Base-by-base conservation (phyloP, 1,139 yeast species). In the Lodderomyces beijingensis region DNA sequence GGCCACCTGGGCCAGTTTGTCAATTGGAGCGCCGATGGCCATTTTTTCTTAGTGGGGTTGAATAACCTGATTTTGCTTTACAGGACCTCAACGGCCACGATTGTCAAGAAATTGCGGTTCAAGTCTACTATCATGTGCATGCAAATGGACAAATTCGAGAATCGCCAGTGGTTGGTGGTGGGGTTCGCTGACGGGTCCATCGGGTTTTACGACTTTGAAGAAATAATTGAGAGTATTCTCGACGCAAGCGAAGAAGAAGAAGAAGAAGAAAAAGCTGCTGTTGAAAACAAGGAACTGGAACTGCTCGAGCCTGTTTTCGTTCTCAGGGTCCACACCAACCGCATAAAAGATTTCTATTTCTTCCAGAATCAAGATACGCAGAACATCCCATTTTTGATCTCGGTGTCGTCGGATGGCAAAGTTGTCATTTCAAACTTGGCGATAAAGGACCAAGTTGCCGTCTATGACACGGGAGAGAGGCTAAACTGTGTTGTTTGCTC, bases 341-440 rank as follows among this genome's bases (percentile, higher is more conserved):
- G 98, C 55, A 83, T 91, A 35, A 91, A 91, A 57, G 93, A 79
- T 43, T 65, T 89, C 44, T 63, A 77, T 10, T 65, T 78, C 36
- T 75, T 70, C 48, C 59, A 62, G 37, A 50, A 55, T 1, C 50
- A 48, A 1, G 69, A 62, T 33, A 54, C 66, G 3, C 42, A 48
- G 12, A 51, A 47, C 21, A 55, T 53, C 17, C 69, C 72, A 5
- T 81, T 72, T 49, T 61, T 93, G 53, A 71, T 85, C 1, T 82
- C 95, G 2, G 87, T 88, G 9, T 85, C 96, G 0, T 86, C 96
- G 0, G 97, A 91, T 55, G 97, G 98, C 25, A 83, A 77, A 49
- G 79, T 91, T 35, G 95, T 89, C 10, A 80, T 91, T 3, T 91
- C 97, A 96, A 84, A 88, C 51, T 61, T 89, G 49, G 48, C 61